phyloP scores from a whole-genome alignment of 2,329 filamentous ascomycete genomes.

The Stemphylium beticola region DNA sequence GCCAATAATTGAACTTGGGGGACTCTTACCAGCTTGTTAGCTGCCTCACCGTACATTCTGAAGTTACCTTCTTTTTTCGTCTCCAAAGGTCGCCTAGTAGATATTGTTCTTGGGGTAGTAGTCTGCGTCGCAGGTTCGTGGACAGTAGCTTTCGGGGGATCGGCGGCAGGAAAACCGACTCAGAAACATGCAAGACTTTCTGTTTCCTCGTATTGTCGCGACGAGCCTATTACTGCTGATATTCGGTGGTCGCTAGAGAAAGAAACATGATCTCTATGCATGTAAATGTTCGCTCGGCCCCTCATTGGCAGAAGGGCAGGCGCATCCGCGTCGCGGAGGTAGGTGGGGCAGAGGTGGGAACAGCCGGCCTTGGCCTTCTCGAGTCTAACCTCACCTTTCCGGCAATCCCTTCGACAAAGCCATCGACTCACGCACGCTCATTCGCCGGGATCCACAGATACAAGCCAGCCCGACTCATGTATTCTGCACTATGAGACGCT shows the following conservation, averaged over 20 bases:
- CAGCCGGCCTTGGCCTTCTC: constrained; percentile 19
- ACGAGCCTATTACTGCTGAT: too few relatives aligned
- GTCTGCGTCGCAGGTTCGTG: too few relatives aligned
- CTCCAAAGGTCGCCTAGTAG: neutral
- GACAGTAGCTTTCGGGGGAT: too few relatives aligned
- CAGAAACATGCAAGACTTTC: too few relatives aligned
- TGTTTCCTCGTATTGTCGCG: neutral
- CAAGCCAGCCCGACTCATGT: neutral
- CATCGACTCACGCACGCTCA: constrained; percentile 7
- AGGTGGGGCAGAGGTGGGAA: constrained; percentile 19
- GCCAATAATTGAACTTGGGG: neutral
- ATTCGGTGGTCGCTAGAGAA: neutral
- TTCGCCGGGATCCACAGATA: neutral
- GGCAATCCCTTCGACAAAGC: constrained; percentile 18
- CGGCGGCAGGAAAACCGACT: too few relatives aligned
- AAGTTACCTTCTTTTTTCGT: neutral
- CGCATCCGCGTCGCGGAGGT: constrained; percentile 25
- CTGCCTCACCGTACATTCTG: constrained; percentile 84
- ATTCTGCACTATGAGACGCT: neutral
- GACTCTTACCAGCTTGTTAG: constrained; percentile 75
- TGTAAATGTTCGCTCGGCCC: constrained; percentile 12
- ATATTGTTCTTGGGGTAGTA: too few relatives aligned
- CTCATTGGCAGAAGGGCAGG: constrained; percentile 14
- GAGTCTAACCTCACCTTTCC: constrained; percentile 19
- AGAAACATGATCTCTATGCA: neutral